Base-by-base conservation (phyloP, 306 rosid genomes). In the Arachis hypogaea region DNA sequence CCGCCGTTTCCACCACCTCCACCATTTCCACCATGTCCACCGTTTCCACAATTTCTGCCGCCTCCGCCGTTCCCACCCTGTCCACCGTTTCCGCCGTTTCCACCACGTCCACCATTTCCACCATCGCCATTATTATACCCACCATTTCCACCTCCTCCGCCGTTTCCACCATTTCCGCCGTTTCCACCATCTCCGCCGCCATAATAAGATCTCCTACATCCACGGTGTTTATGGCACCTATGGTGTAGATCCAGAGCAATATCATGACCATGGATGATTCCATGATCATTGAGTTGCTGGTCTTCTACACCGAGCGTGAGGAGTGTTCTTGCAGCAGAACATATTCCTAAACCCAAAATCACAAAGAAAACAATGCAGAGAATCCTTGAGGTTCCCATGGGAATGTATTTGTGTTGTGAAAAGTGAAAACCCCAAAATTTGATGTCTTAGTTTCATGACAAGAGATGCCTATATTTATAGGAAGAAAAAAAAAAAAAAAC, bases 321-420 rank as follows among this genome's bases (percentile, higher is more conserved):
- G 44, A 82, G 74, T 58, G 75, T 74, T 78, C 86, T 78, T 3
- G 89, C 50, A 10, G 87, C 73, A n/a, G 75, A 80, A 46, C 86
- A 75, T 58, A 87, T 73, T 44, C 87, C 78, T 7, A 85, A 40
- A 67, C 82, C 77, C 43, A 87, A 59, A 14, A 87, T 3, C 46
- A 81, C 43, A 61, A 78, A 50, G 76, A 78, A 59, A 76, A 80
- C 68, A 41, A 74, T 28, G 68, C 42, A 68, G 5, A 14, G 5
- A 54, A 76, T 16, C 70, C 78, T 87, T 40, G 14, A 59, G 40
- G 66, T 59, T 45, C 76, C 82, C 92, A 87, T 87, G 30, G 30
- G 77, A 38, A 45, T 47, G 38, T 2, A 33, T 33, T 33, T 2
- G 38, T 1, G 52, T 44, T 38, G 46, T 33, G 38, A 33, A 33